Conservation (phyloP, 257 asterid genomes). For the Lantana camara region DNA sequence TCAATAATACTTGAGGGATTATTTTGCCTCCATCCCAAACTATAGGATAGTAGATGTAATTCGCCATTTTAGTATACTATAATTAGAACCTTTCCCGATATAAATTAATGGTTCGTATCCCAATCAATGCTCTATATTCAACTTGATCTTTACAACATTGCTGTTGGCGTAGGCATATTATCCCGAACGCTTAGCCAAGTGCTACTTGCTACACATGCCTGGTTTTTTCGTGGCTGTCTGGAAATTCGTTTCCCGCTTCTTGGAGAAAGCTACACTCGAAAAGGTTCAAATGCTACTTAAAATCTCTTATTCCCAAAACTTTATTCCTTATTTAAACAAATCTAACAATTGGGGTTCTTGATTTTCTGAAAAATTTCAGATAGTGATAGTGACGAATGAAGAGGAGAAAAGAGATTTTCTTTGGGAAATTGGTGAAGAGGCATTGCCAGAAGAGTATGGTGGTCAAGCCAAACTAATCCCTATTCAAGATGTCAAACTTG, state of each 20-base stretch:
- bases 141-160: not conserved
- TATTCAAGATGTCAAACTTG: constrained; percentile 52
- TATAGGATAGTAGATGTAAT: too few relatives aligned
- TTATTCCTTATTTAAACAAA: too few relatives aligned
- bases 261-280: constrained; percentile 66
- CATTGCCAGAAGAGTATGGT: constrained; percentile 74
- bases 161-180: constrained; percentile 55
- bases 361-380: constrained; percentile 32
- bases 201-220: constrained; percentile 68
- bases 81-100: too few relatives aligned
- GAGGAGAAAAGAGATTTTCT: constrained; percentile 50
- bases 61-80: too few relatives aligned
- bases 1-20: too few relatives aligned
- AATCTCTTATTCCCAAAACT: not conserved
- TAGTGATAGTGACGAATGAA: constrained; percentile 59
- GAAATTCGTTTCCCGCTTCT: constrained; percentile 65
- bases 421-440: constrained; percentile 58
- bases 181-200: constrained; percentile 74
- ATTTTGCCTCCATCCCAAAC: too few relatives aligned
- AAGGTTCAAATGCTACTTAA: constrained; percentile 42
- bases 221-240: constrained; percentile 70
- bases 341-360: too few relatives aligned
- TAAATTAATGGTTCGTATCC: too few relatives aligned
- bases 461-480: constrained; percentile 56
- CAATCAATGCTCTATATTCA: too few relatives aligned